phyloP scores from a whole-genome alignment of 2,329 filamentous ascomycete species.

The Cordyceps militaris region DNA sequence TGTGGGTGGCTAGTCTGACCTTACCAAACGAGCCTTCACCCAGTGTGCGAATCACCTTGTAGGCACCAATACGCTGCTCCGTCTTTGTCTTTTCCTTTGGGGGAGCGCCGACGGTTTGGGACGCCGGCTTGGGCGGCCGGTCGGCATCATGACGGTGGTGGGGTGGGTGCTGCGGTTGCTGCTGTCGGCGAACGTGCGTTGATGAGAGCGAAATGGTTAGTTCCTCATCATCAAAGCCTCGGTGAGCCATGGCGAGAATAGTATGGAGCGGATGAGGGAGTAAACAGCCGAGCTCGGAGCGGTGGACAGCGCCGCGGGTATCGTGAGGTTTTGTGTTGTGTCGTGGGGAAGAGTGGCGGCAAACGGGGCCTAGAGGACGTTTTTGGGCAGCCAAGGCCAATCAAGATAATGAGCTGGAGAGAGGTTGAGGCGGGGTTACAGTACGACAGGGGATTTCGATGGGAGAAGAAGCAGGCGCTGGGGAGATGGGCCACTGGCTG shows the following conservation, averaged over 20 bases:
- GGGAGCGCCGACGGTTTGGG: conserved; percentile 23
- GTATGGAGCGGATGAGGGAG: neutral
- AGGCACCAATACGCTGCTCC: conserved; percentile 84
- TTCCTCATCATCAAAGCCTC: conserved; percentile 71
- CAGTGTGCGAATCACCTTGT: conserved; percentile 81
- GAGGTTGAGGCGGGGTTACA: conserved; percentile 9
- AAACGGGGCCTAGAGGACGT: neutral
- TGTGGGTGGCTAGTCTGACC: conserved; percentile 92
- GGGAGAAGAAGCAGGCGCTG: neutral
- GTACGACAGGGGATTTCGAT: neutral
- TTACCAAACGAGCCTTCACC: conserved; percentile 98
- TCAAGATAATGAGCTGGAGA: neutral
- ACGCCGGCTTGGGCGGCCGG: conserved; percentile 20
- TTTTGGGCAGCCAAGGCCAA: conserved; percentile 3
- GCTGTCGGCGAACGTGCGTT: conserved; percentile 51
- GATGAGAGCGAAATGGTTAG: conserved; percentile 69
- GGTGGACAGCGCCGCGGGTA: neutral
- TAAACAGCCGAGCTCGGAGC: neutral
- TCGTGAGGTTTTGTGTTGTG: conserved; percentile 1
- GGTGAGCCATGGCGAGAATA: conserved; percentile 38
- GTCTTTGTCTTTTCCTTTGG: conserved; percentile 47
- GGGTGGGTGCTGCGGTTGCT: conserved; percentile 19
- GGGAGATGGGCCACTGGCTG: neutral
- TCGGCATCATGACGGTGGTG: conserved; percentile 18
- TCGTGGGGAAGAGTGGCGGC: conserved; percentile 4